phyloP scores from a whole-genome alignment of 2,329 filamentous ascomycete genomes.

The Exophiala sideris region DNA sequence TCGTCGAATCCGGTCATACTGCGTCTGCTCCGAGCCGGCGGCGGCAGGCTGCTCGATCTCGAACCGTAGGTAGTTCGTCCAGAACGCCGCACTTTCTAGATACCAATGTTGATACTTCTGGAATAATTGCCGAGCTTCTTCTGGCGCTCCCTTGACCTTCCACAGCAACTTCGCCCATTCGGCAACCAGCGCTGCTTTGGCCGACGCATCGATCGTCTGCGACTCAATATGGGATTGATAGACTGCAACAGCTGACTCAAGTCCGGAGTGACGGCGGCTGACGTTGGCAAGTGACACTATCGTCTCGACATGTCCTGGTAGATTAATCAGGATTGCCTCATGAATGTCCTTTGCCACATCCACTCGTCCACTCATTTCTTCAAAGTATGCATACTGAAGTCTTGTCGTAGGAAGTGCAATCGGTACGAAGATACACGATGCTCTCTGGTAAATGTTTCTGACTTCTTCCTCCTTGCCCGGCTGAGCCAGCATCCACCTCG shows the following conservation, averaged over 20 bases:
- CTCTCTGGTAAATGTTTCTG: constrained; percentile 85
- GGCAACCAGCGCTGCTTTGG: constrained; percentile 81
- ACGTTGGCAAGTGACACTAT: constrained; percentile 86
- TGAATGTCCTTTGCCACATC: constrained; percentile 83
- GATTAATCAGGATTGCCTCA: constrained; percentile 67
- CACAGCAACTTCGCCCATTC: constrained; percentile 85
- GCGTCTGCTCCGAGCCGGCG: constrained; percentile 59
- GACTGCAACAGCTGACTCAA: constrained; percentile 79
- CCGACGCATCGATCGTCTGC: constrained; percentile 67
- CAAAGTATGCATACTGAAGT: constrained; percentile 89
- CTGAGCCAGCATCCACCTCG: constrained; percentile 85
- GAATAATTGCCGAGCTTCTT: constrained; percentile 81
- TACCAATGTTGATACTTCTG: constrained; percentile 79
- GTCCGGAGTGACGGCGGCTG: constrained; percentile 74
- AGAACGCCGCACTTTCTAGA: constrained; percentile 80
- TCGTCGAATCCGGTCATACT: constrained; percentile 72
- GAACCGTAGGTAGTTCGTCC: constrained; percentile 83
- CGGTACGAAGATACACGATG: constrained; percentile 79
- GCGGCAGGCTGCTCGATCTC: constrained; percentile 79
- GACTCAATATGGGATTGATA: constrained; percentile 78
- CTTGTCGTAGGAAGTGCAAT: constrained; percentile 80
- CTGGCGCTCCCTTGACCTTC: constrained; percentile 77
- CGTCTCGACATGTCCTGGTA: constrained; percentile 82
- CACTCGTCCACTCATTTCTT: constrained; percentile 75
- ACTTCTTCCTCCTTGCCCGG: constrained; percentile 81